These are phyloP conservation scores for Nowakowskiella sp. DNA, from an alignment of 192 early-diverging fungal genomes.

Conservation along the genomic window DNA sequence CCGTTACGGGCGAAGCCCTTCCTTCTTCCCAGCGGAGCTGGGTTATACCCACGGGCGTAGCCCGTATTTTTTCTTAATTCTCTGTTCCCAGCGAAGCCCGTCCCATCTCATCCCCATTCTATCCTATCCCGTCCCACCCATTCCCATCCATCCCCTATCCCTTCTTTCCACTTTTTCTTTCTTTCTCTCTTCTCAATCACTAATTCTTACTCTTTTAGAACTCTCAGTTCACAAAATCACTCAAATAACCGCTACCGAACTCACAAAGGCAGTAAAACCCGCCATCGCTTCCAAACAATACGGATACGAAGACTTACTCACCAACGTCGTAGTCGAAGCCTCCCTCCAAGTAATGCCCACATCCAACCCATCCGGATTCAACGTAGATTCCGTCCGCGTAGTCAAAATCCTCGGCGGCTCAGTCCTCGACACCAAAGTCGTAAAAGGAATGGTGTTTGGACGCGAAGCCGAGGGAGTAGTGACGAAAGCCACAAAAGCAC, in stretches of 20 bases:
- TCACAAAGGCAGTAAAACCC: slow-evolving; percentile 67
- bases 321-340: slow-evolving; percentile 73
- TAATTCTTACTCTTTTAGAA: too few relatives aligned
- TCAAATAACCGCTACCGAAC: too few relatives aligned
- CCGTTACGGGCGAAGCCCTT: slow-evolving; percentile 49
- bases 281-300: slow-evolving; percentile 89
- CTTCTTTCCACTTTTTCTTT: too few relatives aligned
- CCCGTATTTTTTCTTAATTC: too few relatives aligned
- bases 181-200: too few relatives aligned
- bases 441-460: slow-evolving; percentile 96
- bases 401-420: slow-evolving; percentile 94
- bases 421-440: slow-evolving; percentile 80
- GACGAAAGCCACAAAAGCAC: slow-evolving; percentile 68
- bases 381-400: slow-evolving; percentile 90
- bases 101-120: too few relatives aligned
- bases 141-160: too few relatives aligned
- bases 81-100: too few relatives aligned
- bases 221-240: too few relatives aligned
- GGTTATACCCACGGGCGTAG: too few relatives aligned
- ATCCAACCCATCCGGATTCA: slow-evolving; percentile 79
- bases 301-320: slow-evolving; percentile 86
- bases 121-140: too few relatives aligned
- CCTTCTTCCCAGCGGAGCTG: too few relatives aligned
- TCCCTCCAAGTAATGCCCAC: slow-evolving; percentile 84
- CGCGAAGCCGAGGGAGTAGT: slow-evolving; percentile 74